Conservation (phyloP, 164 flowering plant species). For the Chimonanthus praecox region DNA sequence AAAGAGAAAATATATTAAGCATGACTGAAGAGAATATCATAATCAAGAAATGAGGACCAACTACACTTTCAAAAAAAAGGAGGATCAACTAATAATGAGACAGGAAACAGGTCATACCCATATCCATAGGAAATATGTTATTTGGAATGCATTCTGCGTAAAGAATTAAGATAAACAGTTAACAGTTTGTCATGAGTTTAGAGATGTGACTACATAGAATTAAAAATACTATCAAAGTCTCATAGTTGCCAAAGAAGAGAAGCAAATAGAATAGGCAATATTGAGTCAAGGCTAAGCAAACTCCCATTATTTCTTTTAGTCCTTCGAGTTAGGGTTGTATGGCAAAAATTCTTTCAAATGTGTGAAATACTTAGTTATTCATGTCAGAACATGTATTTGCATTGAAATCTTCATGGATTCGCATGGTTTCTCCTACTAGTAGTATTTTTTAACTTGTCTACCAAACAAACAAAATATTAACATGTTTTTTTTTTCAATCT, state of each 20-base stretch:
- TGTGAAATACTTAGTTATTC: no score
- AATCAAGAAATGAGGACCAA: neutral
- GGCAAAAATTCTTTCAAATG: no score
- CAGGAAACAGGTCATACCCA: constrained; percentile 48
- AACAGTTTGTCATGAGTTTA: neutral
- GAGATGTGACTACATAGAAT: neutral
- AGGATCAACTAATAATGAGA: neutral
- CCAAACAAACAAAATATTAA: no score
- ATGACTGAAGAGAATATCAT: neutral
- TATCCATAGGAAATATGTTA: constrained; percentile 90
- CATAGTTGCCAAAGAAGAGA: neutral
- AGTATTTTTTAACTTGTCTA: no score
- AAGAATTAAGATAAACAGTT: constrained; percentile 4
- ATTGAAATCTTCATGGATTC: no score
- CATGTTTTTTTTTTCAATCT: no score
- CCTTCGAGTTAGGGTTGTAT: no score
- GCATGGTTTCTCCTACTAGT: no score
- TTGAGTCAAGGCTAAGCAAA: no score
- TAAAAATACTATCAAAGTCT: neutral
- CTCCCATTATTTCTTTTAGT: no score
- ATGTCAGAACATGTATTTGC: no score
- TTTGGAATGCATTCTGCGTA: constrained; percentile 86
- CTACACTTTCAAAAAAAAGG: neutral
- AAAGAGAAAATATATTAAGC: neutral
- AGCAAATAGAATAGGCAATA: neutral